Evolutionary conservation across 768 basidiomycete genomes (phyloP), one percentile per base, ranked within the genome.

Genomic region (Lentinula sp.): DNA sequence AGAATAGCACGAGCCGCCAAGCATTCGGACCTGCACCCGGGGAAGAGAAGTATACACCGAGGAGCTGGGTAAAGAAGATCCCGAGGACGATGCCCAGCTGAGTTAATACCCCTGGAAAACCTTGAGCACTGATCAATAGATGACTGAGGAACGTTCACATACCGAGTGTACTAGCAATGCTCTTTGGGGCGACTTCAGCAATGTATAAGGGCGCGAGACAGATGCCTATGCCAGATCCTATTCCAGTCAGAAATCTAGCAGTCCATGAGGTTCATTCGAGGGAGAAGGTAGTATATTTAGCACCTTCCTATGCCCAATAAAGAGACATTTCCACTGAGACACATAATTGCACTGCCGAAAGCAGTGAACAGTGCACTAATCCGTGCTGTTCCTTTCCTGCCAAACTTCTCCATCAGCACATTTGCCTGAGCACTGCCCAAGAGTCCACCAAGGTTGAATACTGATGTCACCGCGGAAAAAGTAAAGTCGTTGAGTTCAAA

Each of bases 361-460:
- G 76, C 77, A 48, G 84, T 79, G 43, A 87, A 69, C 15, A 77
- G 63, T 1, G 90, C 80, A 57, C 85, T 90, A 35, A 83, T 61
- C 33, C 81, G 79, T 2, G 85, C 77, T 1, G 91, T 86, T 9
- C 85, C 85, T 61, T 80, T 88, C 35, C 92, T 82, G 2, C 94
- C 93, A 67, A 75, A 81, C 36, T 78, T 76, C 64, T 91, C 88
- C 81, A 90, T 90, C 60, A 87, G 67, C 18, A 81, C 67, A 67
- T 88, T 88, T 3, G 91, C 86, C 13, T 76, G 70, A 32, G 88
- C 67, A 68, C 91, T 92, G 7, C 93, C 94, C 15, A 86, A 62
- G 28, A 98, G 80, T 41, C 96, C 96, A 12, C 96, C 96, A 15
- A 91, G 72, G 1, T 94, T 95, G 74, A 93, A 97, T 32, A 91